Percentiles rank a stretch among this genome's conserved stretches.
Conservation (phyloP, 345 rosid genomes). For the Brassica juncea region DNA sequence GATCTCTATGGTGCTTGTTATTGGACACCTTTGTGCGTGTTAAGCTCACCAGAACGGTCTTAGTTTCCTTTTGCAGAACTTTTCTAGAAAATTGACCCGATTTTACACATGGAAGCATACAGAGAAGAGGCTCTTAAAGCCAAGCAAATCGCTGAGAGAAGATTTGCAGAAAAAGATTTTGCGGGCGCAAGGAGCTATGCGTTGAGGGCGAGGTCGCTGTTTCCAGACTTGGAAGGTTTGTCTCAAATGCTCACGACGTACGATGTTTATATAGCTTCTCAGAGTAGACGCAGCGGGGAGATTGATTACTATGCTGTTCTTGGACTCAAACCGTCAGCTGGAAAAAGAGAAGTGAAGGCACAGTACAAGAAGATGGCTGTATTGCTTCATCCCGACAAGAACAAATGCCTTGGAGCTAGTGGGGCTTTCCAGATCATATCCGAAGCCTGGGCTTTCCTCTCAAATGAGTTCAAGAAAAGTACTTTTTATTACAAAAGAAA, state of each 20-base stretch:
- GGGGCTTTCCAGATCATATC: conserved; percentile 96
- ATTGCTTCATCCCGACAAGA: conserved; percentile 93
- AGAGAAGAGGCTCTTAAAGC: conserved; percentile 81
- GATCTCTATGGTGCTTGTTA: conserved; percentile 17
- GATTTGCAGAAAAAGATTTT: conserved; percentile 80
- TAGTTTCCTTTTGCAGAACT: conserved; percentile 38
- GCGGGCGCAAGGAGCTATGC: conserved; percentile 81
- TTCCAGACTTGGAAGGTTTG: conserved; percentile 83
- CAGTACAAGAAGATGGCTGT: conserved; percentile 93
- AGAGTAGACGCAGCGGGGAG: conserved; percentile 59
- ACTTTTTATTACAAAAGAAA: conserved; percentile 60
- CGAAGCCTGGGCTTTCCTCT: conserved; percentile 90
- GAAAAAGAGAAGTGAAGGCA: conserved; percentile 80
- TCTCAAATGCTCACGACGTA: conserved; percentile 93
- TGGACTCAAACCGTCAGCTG: conserved; percentile 91
- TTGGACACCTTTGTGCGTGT: conserved; percentile 40
- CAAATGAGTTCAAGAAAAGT: conserved; percentile 64
- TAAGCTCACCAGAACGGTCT: conserved; percentile 33
- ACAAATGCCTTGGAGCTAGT: conserved; percentile 76
- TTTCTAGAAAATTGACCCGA: conserved; percentile 30
- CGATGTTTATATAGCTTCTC: conserved; percentile 83
- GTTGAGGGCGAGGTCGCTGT: conserved; percentile 71
- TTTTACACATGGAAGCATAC: conserved; percentile 63
- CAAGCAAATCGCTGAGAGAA: conserved; percentile 81
- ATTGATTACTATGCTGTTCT: conserved; percentile 83